A percentile compares a stretch with the other conserved stretches of the same genome.
phyloP scores from a whole-genome alignment of 1,139 yeast species.

The Pichia sp. region DNA sequence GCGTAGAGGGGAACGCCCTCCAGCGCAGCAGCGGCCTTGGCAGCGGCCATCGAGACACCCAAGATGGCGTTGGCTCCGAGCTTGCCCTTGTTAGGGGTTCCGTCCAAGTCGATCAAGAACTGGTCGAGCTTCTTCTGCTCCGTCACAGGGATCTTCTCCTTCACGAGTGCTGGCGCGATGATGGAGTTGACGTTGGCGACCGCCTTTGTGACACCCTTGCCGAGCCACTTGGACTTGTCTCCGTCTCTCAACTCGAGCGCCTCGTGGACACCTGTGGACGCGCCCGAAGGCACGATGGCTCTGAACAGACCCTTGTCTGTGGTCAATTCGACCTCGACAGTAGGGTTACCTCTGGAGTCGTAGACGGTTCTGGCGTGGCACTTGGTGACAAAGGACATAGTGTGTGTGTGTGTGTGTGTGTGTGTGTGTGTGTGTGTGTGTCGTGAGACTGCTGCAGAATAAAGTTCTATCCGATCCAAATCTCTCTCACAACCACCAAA shows the following conservation, averaged over 20 bases:
- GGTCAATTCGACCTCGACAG: slow-evolving; percentile 89
- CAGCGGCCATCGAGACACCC: slow-evolving; percentile 90
- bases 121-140: slow-evolving; percentile 79
- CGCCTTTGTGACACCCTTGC: slow-evolving; percentile 93
- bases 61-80: slow-evolving; percentile 94
- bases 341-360: slow-evolving; percentile 98
- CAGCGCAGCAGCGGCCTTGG: slow-evolving; percentile 94
- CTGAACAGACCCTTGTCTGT: slow-evolving; percentile 86
- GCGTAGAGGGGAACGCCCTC: slow-evolving; percentile 81
- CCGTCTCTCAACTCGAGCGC: slow-evolving; percentile 95
- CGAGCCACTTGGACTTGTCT: slow-evolving; percentile 90
- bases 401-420: background rate
- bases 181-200: slow-evolving; percentile 84
- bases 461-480: too few relatives aligned
- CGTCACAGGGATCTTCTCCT: slow-evolving; percentile 67
- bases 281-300: slow-evolving; percentile 95
- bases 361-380: slow-evolving; percentile 87
- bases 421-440: background rate
- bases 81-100: slow-evolving; percentile 91
- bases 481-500: too few relatives aligned
- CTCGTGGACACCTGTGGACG: slow-evolving; percentile 93
- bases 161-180: slow-evolving; percentile 83
- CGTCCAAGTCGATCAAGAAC: slow-evolving; percentile 74
- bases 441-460: background rate
- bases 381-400: slow-evolving; percentile 40